These are phyloP conservation scores for Globisporangium heterothallicum DNA, from an alignment of 352 stramenopile genomes.

Conservation along the genomic window DNA sequence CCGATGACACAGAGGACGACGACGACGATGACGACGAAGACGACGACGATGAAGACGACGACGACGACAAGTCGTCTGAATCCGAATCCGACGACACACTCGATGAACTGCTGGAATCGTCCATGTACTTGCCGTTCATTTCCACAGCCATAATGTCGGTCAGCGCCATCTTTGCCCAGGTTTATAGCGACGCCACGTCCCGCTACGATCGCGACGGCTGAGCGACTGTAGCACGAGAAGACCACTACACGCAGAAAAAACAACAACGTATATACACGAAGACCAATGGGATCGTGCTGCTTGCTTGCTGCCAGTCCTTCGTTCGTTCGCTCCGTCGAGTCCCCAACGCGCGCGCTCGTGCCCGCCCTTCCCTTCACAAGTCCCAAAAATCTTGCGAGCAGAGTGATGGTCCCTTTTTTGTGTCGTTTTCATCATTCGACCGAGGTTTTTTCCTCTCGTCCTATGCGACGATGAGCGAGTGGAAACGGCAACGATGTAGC, in stretches of 20 bases:
- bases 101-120: slow-evolving; percentile 72
- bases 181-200: background rate
- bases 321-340: slow-evolving; percentile 1
- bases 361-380: too few relatives aligned
- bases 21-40: slow-evolving; percentile 24
- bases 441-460: slow-evolving; percentile 14
- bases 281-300: background rate
- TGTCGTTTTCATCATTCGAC: slow-evolving; percentile 8
- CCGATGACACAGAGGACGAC: slow-evolving; percentile 6
- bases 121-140: slow-evolving; percentile 67
- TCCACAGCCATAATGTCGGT: slow-evolving; percentile 71
- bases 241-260: too few relatives aligned
- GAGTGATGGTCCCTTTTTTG: slow-evolving; percentile 27
- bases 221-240: too few relatives aligned
- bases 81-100: slow-evolving; percentile 68
- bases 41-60: slow-evolving; percentile 36
- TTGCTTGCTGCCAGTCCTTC: background rate
- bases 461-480: too few relatives aligned
- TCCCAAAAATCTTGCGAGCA: slow-evolving; percentile 1
- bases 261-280: background rate
- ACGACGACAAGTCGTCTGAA: slow-evolving; percentile 40
- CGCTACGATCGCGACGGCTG: background rate
- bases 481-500: too few relatives aligned
- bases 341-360: background rate
- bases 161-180: slow-evolving; percentile 40